Percentiles rank a stretch among this genome's conserved stretches.
Evolutionary conservation across 345 rosid species (phyloP).

Genomic region (Eucalyptus microcorys): DNA sequence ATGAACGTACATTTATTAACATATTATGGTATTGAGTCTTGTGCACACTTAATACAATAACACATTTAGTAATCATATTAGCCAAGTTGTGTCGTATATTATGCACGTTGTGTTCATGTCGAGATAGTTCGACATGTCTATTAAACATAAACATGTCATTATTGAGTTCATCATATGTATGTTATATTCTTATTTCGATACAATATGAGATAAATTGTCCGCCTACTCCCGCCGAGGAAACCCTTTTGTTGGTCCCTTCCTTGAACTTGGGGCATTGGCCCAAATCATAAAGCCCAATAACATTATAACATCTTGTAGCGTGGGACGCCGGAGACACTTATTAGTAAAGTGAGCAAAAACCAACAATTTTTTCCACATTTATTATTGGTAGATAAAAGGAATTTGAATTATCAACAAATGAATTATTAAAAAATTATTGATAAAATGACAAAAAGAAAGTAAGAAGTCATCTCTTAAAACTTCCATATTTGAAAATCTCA

Average conservation of each 20-base stretch:
- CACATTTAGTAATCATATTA: not conserved
- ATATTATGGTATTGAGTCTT: not conserved
- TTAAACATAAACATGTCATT: not conserved
- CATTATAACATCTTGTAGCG: not conserved
- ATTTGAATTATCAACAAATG: not conserved
- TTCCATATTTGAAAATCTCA: not conserved
- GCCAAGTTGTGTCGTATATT: not conserved
- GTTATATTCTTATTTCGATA: not conserved
- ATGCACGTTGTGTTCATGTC: not conserved
- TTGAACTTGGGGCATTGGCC: not conserved
- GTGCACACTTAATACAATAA: not conserved
- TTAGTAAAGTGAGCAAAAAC: not conserved
- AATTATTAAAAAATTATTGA: not conserved
- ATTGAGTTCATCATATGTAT: not conserved
- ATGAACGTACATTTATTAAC: rapidly evolving
- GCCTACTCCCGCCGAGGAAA: not conserved
- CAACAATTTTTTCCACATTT: not conserved
- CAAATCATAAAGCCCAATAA: not conserved
- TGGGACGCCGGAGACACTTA: not conserved
- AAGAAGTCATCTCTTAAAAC: not conserved
- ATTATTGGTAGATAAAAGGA: not conserved
- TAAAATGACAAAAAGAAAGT: not conserved
- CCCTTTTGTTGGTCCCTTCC: not conserved
- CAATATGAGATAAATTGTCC: not conserved
- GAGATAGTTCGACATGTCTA: not conserved